Evolutionary conservation across 2,329 filamentous ascomycete species (phyloP).

Genomic region (Daldinia eschscholtzii): DNA sequence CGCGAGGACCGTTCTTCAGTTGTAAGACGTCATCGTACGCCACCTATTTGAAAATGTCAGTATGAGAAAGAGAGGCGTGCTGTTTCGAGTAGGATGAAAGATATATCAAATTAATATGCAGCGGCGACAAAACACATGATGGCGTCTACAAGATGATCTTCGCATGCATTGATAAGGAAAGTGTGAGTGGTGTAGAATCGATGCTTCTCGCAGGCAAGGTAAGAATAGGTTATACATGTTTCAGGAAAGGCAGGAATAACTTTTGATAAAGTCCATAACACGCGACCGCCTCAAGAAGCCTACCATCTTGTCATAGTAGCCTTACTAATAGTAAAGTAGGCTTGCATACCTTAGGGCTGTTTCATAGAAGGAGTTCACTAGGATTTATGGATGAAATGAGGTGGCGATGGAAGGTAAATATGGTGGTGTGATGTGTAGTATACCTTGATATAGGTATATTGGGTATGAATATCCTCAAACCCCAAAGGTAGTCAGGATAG

Average conservation of each 20-base stretch:
- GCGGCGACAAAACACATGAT: background rate
- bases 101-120: background rate
- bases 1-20: slow-evolving; percentile 45
- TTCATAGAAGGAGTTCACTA: background rate
- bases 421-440: background rate
- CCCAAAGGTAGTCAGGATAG: background rate
- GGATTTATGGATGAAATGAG: background rate
- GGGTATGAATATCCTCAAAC: background rate
- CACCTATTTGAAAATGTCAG: slow-evolving; percentile 44
- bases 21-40: slow-evolving; percentile 49
- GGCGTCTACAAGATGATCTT: background rate
- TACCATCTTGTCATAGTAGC: slow-evolving; percentile 2
- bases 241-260: background rate
- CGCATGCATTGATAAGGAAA: background rate
- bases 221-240: background rate
- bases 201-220: background rate
- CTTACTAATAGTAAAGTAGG: background rate
- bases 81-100: background rate
- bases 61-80: background rate
- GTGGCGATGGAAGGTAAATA: background rate
- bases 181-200: background rate
- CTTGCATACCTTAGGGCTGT: background rate
- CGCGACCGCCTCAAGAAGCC: background rate
- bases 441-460: background rate
- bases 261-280: background rate